Evolutionary conservation across 148 eudicot species (phyloP).

Genomic region (Nyssa sinensis): DNA sequence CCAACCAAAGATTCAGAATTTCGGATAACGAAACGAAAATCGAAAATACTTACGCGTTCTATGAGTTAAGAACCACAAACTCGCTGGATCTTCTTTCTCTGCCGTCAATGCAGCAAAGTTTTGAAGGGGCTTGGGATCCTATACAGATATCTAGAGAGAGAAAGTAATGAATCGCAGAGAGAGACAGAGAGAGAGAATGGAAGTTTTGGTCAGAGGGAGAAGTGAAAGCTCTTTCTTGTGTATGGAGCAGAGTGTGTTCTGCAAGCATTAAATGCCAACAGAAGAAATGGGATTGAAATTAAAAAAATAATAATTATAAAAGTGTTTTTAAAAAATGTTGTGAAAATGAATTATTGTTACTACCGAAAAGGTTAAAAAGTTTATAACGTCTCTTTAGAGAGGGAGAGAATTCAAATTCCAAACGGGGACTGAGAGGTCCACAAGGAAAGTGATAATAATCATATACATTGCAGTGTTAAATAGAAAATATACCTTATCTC

Average conservation of each 20-base stretch:
- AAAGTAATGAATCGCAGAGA: constrained; percentile 1
- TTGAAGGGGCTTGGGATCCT: background rate
- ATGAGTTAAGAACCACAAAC: background rate
- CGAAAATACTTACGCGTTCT: constrained; percentile 3
- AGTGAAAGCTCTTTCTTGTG: background rate
- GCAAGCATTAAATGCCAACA: constrained; percentile 32
- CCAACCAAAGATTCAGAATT: constrained; percentile 3
- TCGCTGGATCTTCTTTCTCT: background rate
- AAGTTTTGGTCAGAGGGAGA: constrained; percentile 6
- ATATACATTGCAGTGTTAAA: background rate
- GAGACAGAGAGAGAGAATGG: constrained; percentile 17
- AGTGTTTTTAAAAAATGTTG: constrained; percentile 7
- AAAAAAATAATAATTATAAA: constrained; percentile 9
- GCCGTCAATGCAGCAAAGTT: background rate
- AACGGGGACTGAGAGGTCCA: constrained; percentile 20
- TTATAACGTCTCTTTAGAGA: constrained; percentile 62
- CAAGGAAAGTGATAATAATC: background rate
- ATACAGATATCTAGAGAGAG: constrained; percentile 9
- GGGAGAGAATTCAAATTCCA: constrained; percentile 50
- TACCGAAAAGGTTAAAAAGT: constrained; percentile 13
- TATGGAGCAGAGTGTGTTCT: background rate
- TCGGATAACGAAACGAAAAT: background rate
- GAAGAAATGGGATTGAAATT: constrained; percentile 18
- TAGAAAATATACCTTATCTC: background rate
- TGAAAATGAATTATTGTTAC: constrained; percentile 21